Base-by-base conservation (phyloP, 352 stramenopile genomes). In the Pythium insidiosum region DNA sequence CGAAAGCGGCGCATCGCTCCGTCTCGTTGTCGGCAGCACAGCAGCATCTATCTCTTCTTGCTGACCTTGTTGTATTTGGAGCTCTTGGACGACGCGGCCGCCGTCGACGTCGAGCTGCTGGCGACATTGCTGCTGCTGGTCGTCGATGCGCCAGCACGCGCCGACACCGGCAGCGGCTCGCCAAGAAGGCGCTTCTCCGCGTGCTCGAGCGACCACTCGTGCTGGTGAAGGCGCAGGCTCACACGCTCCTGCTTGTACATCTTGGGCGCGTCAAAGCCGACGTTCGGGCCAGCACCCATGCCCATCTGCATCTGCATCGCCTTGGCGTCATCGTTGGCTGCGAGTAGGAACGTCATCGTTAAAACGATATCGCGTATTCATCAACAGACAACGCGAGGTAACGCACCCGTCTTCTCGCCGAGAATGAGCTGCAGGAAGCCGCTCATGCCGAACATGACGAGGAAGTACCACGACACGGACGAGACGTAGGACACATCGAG, bases 381-480 rank as follows among this genome's bases (percentile, higher is more conserved):
- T n/a, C n/a, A n/a, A n/a, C n/a, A n/a, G n/a, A n/a, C n/a, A n/a
- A n/a, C n/a, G n/a, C n/a, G n/a, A n/a, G n/a, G n/a, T n/a, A n/a
- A n/a, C n/a, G n/a, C n/a, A n/a, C 81, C 76, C 35, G 61, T 81
- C 53, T 95, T 67, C 42, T 97, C 92, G 35, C 96, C 95, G 41
- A 98, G 86, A 43, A 98, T 94, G 30, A 99, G 77, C 57, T 80
- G 87, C 43, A 99, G 94, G 54, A 99, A 98, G 31, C 87, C 92
- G 51, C 94, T 87, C 53, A 99, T 87, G 56, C 96, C 96, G 60
- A 98, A 99, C 86, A 98, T 99, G 39, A 99, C 92, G 50, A 99
- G 80, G 70, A 99, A 99, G 66, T 99, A 99, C 95, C 95, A 99
- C 50, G 84, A 97, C 16, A 99, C 79, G 41, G 81, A 97, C 21